Percentiles rank a stretch among this genome's conserved stretches.
Conservation (phyloP, 805 yeast genomes). For the Monosporozyma servazzii region DNA sequence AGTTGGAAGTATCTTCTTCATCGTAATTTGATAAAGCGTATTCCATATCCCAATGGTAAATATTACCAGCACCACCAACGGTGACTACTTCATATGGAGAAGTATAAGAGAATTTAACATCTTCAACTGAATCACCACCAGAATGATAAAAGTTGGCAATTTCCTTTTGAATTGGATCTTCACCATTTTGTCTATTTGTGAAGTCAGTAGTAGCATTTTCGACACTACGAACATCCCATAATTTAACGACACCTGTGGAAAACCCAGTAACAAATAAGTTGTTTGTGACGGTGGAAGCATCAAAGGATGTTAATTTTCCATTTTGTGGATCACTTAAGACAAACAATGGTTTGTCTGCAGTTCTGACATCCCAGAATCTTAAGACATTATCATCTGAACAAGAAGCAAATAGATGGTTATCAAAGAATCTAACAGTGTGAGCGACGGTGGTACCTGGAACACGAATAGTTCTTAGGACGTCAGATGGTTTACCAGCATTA, state of each 20-base stretch:
- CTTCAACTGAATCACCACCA: constrained; percentile 28
- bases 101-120: constrained; percentile 24
- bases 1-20: constrained; percentile 26
- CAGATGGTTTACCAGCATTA: constrained; percentile 27
- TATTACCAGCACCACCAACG: constrained; percentile 27
- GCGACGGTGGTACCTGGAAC: constrained; percentile 26
- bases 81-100: constrained; percentile 25
- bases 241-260: constrained; percentile 25
- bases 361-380: constrained; percentile 28
- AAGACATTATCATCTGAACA: constrained; percentile 27
- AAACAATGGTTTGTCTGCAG: constrained; percentile 21
- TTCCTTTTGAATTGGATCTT: constrained; percentile 23
- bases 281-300: constrained; percentile 21
- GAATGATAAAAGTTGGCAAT: constrained; percentile 22
- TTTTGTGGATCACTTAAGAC: constrained; percentile 19
- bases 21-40: constrained; percentile 35
- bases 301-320: constrained; percentile 24
- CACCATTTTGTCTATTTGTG: constrained; percentile 22
- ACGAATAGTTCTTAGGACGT: constrained; percentile 18
- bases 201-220: constrained; percentile 19
- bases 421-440: constrained; percentile 25
- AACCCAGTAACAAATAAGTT: constrained; percentile 27
- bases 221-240: constrained; percentile 30
- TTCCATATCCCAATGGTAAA: constrained; percentile 32
- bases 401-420: constrained; percentile 24